Percentiles rank a stretch among this genome's conserved stretches.
Evolutionary conservation across 805 yeast species (phyloP).

Genomic region (Ogataea philodendri): DNA sequence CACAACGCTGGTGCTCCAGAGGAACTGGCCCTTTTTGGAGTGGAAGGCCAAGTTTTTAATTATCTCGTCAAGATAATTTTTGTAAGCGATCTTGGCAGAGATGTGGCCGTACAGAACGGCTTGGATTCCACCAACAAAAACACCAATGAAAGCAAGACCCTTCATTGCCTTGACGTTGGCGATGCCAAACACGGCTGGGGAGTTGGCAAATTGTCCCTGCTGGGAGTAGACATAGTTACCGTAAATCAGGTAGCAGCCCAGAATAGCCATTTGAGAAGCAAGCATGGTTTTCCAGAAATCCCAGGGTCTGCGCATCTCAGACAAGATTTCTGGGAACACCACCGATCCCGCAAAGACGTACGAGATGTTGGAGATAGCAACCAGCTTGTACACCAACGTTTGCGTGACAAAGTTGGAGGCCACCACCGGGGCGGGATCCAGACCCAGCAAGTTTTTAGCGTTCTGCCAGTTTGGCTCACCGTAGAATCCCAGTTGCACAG

Average conservation of each 20-base stretch:
- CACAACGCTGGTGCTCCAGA: slow-evolving; percentile 18
- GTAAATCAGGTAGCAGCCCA: slow-evolving; percentile 39
- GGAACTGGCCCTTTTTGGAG: slow-evolving; percentile 31
- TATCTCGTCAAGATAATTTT: slow-evolving; percentile 36
- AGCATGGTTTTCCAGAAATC: slow-evolving; percentile 50
- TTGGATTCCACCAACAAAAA: slow-evolving; percentile 41
- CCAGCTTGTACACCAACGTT: slow-evolving; percentile 32
- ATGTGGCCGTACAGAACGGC: slow-evolving; percentile 47
- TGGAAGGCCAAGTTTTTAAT: slow-evolving; percentile 36
- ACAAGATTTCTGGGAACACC: slow-evolving; percentile 46
- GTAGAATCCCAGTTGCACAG: slow-evolving; percentile 20
- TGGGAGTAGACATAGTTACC: slow-evolving; percentile 44
- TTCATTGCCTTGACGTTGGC: slow-evolving; percentile 28
- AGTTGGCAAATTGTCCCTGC: slow-evolving; percentile 45
- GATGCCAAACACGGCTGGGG: slow-evolving; percentile 47
- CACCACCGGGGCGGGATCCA: slow-evolving; percentile 22
- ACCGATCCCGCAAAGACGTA: slow-evolving; percentile 54
- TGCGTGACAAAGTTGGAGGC: slow-evolving; percentile 20
- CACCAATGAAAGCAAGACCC: slow-evolving; percentile 40
- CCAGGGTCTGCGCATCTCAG: slow-evolving; percentile 48
- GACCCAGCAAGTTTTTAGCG: slow-evolving; percentile 21
- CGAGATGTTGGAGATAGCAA: slow-evolving; percentile 45
- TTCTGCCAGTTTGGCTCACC: slow-evolving; percentile 26
- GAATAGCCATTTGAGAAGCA: slow-evolving; percentile 41
- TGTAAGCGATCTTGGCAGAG: slow-evolving; percentile 44